phyloP scores from a whole-genome alignment of 208 protist genomes.

The Leishmania martiniquensis region DNA sequence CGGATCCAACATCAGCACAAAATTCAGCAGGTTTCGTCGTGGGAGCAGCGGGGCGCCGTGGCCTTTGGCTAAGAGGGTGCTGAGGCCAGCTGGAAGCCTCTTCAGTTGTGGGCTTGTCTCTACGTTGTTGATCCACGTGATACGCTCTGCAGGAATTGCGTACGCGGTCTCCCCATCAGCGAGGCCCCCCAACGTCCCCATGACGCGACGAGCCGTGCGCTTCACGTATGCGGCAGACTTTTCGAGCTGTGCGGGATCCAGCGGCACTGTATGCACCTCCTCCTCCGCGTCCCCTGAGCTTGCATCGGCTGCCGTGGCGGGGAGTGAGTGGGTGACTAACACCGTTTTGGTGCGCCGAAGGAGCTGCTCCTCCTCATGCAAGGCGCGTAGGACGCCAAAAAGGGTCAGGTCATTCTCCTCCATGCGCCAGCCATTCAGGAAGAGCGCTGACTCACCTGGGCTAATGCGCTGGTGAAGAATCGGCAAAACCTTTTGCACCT shows the following conservation, averaged over 20 bases:
- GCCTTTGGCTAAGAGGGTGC: constrained; percentile 4
- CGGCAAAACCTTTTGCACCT: constrained; percentile 24
- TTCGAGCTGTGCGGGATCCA: constrained; percentile 5
- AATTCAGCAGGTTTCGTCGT: constrained; percentile 29
- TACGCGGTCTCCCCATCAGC: constrained; percentile 1
- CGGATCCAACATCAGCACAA: constrained; percentile 26
- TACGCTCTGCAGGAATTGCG: constrained; percentile 16
- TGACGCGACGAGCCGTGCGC: constrained; percentile 4
- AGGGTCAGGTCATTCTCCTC: constrained; percentile 36
- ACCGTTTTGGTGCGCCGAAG: constrained; percentile 4
- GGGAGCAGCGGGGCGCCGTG: constrained; percentile 14
- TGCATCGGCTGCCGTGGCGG: not conserved
- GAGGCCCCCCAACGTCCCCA: not conserved
- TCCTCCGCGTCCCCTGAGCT: not conserved
- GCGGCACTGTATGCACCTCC: not conserved
- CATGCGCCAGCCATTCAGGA: constrained; percentile 57
- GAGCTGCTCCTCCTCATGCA: constrained; percentile 43
- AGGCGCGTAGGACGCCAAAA: constrained; percentile 50
- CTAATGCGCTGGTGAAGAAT: constrained; percentile 15
- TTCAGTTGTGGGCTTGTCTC: constrained; percentile 32
- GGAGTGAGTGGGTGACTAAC: constrained; percentile 4
- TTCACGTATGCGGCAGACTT: constrained; percentile 17
- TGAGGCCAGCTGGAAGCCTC: constrained; percentile 17
- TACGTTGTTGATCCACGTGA: constrained; percentile 43
- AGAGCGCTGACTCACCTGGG: constrained; percentile 32